Evolutionary conservation across 2,329 filamentous ascomycete genomes (phyloP).

Genomic region (Colletotrichum sp.): DNA sequence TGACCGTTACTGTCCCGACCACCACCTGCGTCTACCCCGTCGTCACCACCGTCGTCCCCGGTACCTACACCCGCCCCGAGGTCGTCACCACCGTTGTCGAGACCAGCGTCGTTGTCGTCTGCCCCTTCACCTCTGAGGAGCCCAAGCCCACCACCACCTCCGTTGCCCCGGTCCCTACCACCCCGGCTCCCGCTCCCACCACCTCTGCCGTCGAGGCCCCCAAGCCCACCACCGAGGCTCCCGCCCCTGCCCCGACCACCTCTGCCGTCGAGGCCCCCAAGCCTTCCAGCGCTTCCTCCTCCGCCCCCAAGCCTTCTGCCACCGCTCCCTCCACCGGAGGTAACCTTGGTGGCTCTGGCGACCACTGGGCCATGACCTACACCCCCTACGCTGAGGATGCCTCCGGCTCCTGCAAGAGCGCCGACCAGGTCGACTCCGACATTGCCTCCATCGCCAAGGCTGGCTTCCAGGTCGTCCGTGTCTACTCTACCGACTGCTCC

Average conservation of each 20-base stretch:
- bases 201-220: slow-evolving; percentile 25
- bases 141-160: slow-evolving; percentile 27
- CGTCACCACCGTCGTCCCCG: slow-evolving; percentile 68
- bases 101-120: slow-evolving; percentile 72
- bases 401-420: slow-evolving; percentile 68
- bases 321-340: slow-evolving; percentile 32
- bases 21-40: slow-evolving; percentile 68
- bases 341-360: slow-evolving; percentile 45
- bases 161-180: slow-evolving; percentile 19
- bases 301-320: slow-evolving; percentile 22
- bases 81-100: slow-evolving; percentile 71
- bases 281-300: slow-evolving; percentile 25
- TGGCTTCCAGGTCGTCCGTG: slow-evolving; percentile 75
- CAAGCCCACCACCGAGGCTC: slow-evolving; percentile 22
- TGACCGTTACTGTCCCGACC: slow-evolving; percentile 56
- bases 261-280: slow-evolving; percentile 24
- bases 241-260: slow-evolving; percentile 23
- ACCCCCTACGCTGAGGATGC: slow-evolving; percentile 69
- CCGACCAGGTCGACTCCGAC: slow-evolving; percentile 62
- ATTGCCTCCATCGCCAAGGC: slow-evolving; percentile 65
- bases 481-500: slow-evolving; percentile 93
- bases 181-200: slow-evolving; percentile 25
- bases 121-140: slow-evolving; percentile 63
- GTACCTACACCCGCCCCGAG: slow-evolving; percentile 75
- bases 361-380: slow-evolving; percentile 80